Base-by-base conservation (phyloP, 2,329 filamentous ascomycete species). In the Fusarium papillatum region DNA sequence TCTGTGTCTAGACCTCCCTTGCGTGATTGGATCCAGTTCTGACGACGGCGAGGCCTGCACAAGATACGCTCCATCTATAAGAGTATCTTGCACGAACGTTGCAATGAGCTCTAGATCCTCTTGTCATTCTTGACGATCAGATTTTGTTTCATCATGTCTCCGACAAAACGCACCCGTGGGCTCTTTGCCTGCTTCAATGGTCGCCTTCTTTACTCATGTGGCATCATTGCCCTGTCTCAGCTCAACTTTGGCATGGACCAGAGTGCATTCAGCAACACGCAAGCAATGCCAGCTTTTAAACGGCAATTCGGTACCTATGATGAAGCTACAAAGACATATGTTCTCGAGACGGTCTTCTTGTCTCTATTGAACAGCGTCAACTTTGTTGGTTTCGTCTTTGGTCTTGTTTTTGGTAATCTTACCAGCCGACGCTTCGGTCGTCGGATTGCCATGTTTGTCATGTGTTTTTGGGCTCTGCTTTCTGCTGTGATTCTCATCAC, bases 171-270 rank as follows among this genome's bases (percentile, higher is more conserved):
- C 11, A 48, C 5, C 24, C 41, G 62, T 24, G 62, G 62, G 43
- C 29, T 64, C 17, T n/a, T 64, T 34, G 41, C 39, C 41, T 64
- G 62, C 46, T 64, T 64, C 31, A 66, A 66, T 57, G 63, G 63
- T 24, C 53, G 55, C 5, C 64, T 67, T 10, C 19, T 71, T 22
- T 66, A 72, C 48, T 74, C 76, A 5, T 71, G 76, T 13, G 34
- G 60, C 19, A 64, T 85, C 46, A 80, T 85, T 68, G 80, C 82
- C n/a, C 48, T 85, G 2, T 84, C 82, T 9, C 78, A 79, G 24
- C 76, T 85, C 71, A 85, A 85, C 73, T 86, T 84, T 81, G 83
- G 83, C 69, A 83, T 85, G 57, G 84, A 85, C 70, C 82, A 84
- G 41, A 76, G 81, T 60, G 84, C 78, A 5, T 84, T 84, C 68